These are phyloP conservation scores for Globisporangium nodosum DNA, from an alignment of 352 stramenopile species.

Conservation along the genomic window DNA sequence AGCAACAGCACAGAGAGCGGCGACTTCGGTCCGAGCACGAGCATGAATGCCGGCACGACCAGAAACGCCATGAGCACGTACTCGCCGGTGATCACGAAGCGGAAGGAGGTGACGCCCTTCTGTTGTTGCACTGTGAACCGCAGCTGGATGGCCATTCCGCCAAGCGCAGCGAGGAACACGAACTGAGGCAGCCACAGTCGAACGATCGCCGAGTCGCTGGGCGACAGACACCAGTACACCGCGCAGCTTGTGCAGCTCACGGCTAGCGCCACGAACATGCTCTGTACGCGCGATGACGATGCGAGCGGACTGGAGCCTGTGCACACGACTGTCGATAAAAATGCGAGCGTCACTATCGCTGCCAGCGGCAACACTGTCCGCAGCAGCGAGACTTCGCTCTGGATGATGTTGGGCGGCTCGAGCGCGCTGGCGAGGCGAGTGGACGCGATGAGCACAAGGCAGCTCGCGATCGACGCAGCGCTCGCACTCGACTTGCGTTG, in stretches of 20 bases:
- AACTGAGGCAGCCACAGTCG: conserved; percentile 54
- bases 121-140: background rate
- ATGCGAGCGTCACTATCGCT: conserved; percentile 16
- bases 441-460: conserved; percentile 33
- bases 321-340: conserved; percentile 11
- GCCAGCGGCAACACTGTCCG: conserved; percentile 33
- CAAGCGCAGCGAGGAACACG: conserved; percentile 39
- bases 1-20: conserved; percentile 46
- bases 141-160: conserved; percentile 7
- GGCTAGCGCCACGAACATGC: conserved; percentile 19
- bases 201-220: conserved; percentile 26
- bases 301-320: conserved; percentile 4
- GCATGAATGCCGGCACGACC: conserved; percentile 39
- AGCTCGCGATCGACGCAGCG: conserved; percentile 11
- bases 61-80: conserved; percentile 35
- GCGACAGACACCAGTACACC: conserved; percentile 44
- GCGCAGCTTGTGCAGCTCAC: conserved; percentile 26
- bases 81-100: conserved; percentile 1
- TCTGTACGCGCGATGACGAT: conserved; percentile 8
- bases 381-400: conserved; percentile 25
- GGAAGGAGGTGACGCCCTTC: background rate
- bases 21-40: conserved; percentile 63
- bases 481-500: conserved; percentile 10
- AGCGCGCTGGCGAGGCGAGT: conserved; percentile 39
- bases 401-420: conserved; percentile 70